Percentiles rank a stretch among this genome's conserved stretches.
phyloP scores from a whole-genome alignment of 2,329 filamentous ascomycete species.

The Pyrenophora teres region DNA sequence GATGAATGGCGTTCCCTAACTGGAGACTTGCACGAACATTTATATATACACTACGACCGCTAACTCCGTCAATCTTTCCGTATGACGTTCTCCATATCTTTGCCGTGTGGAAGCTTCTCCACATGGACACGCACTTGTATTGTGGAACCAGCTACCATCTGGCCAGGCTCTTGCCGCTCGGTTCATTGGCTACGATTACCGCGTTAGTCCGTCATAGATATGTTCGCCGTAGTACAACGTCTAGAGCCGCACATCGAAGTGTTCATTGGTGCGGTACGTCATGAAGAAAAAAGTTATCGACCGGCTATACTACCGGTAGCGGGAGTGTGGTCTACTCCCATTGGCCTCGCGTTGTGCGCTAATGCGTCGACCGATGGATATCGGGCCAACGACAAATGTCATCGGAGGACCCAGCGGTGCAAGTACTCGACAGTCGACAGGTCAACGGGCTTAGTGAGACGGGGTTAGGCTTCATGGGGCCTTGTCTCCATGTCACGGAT shows the following conservation, averaged over 20 bases:
- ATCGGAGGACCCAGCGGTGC: slow-evolving; percentile 2
- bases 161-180: neutral
- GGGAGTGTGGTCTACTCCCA: slow-evolving; percentile 2
- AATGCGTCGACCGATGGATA: slow-evolving; percentile 2
- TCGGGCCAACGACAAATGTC: neutral
- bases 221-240: neutral
- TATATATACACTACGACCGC: slow-evolving; percentile 3
- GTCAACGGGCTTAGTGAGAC: neutral
- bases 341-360: slow-evolving; percentile 11
- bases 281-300: slow-evolving; percentile 3
- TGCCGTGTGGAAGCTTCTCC: neutral
- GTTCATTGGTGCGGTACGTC: slow-evolving; percentile 5
- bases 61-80: slow-evolving; percentile 4
- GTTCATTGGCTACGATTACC: neutral
- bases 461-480: neutral
- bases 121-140: neutral
- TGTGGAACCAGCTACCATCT: slow-evolving; percentile 2
- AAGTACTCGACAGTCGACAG: slow-evolving; percentile 2
- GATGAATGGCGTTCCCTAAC: neutral
- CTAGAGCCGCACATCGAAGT: neutral
- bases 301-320: neutral
- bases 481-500: neutral
- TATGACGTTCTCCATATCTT: slow-evolving; percentile 10
- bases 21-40: neutral
- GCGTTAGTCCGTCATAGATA: slow-evolving; percentile 3